Evolutionary conservation across 2,329 filamentous ascomycete genomes (phyloP).

Genomic region (Colletotrichum ledebouriae): DNA sequence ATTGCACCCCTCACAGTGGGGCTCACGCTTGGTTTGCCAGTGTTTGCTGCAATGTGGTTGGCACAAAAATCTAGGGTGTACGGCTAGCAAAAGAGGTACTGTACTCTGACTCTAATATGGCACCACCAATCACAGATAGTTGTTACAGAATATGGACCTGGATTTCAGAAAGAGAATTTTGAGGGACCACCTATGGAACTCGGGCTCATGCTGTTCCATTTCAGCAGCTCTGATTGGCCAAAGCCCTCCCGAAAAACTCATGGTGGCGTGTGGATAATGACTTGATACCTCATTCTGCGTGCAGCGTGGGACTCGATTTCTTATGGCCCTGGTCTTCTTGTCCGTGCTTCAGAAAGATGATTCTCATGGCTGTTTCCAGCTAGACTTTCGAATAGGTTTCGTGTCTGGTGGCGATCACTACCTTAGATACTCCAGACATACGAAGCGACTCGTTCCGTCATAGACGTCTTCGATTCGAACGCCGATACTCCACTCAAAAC

Average conservation of each 20-base stretch:
- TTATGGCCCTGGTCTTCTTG: neutral
- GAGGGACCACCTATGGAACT: neutral
- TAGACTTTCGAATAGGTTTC: neutral
- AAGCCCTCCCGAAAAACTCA: slow-evolving; percentile 28
- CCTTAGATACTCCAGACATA: neutral
- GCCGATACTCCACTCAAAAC: slow-evolving; percentile 35
- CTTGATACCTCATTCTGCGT: slow-evolving; percentile 12
- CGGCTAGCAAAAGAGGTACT: too few species aligned
- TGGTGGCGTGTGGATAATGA: slow-evolving; percentile 22
- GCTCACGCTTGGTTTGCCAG: slow-evolving; percentile 26
- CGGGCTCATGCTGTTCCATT: slow-evolving; percentile 33
- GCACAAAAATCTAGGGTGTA: slow-evolving; percentile 13
- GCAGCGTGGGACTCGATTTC: neutral
- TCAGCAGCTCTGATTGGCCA: slow-evolving; percentile 9
- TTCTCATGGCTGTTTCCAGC: neutral
- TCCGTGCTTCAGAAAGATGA: neutral
- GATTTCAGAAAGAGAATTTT: neutral
- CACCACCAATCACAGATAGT: too few species aligned
- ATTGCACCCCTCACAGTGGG: too few species aligned
- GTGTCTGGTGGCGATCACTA: neutral
- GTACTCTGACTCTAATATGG: too few species aligned
- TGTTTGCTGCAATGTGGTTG: neutral
- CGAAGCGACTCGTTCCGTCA: slow-evolving; percentile 14
- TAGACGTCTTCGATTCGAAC: slow-evolving; percentile 29
- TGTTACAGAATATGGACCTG: too few species aligned